phyloP scores from a whole-genome alignment of 2,329 filamentous ascomycete genomes.

The Tolypocladium sp. region DNA sequence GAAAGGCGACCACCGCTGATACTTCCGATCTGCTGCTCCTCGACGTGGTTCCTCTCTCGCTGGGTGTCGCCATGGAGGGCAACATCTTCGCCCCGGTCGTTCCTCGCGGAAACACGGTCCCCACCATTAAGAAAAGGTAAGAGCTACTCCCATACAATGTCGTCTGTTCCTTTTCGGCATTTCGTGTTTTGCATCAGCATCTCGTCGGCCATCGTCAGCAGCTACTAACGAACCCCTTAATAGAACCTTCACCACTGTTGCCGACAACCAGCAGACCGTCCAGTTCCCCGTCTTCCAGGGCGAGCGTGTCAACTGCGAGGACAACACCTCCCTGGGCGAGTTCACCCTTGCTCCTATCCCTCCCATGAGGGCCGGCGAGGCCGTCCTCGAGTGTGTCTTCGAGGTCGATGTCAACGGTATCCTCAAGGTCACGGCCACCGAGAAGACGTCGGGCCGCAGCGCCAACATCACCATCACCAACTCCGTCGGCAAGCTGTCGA shows the following conservation, averaged over 20 bases:
- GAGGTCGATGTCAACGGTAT: constrained; percentile 99
- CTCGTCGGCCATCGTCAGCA: too few relatives aligned
- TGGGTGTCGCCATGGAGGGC: constrained; percentile 99
- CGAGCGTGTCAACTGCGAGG: constrained; percentile 95
- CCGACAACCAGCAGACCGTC: constrained; percentile 55
- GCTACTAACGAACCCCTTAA: too few relatives aligned
- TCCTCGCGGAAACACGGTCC: constrained; percentile 66
- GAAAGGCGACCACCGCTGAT: constrained; percentile 93
- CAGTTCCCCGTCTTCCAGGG: constrained; percentile 94
- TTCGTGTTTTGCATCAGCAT: constrained; percentile 1
- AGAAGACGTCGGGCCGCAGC: constrained; percentile 95
- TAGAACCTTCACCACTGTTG: constrained; percentile 77
- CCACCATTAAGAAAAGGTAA: constrained; percentile 68
- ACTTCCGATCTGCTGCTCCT: constrained; percentile 90
- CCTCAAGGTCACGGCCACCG: constrained; percentile 96
- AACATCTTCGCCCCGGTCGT: constrained; percentile 98
- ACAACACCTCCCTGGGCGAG: constrained; percentile 96
- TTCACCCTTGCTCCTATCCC: constrained; percentile 88
- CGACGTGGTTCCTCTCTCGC: constrained; percentile 90
- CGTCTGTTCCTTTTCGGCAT: too few relatives aligned
- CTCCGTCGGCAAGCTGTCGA: constrained; percentile 97
- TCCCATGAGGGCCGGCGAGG: constrained; percentile 87
- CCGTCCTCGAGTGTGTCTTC: constrained; percentile 95
- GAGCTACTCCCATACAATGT: too few relatives aligned
- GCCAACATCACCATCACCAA: constrained; percentile 99